Evolutionary conservation across 306 rosid genomes (phyloP), one percentile per base, ranked within the genome.

Genomic region (Rosa multiflora): DNA sequence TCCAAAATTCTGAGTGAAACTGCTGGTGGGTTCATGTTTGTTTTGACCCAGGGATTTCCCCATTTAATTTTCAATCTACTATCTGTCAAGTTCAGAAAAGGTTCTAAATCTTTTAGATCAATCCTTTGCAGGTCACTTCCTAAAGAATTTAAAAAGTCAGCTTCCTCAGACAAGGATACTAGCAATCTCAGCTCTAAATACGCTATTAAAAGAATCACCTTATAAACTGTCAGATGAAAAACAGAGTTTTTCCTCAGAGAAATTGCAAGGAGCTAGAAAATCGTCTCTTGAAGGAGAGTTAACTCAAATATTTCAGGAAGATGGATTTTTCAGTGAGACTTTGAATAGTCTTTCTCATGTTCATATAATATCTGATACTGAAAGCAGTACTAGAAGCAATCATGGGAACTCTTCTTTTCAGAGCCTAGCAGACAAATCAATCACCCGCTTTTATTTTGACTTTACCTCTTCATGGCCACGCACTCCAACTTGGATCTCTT

Each of bases 401-500:
- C 97, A 86, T 2, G 97, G 97, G 84, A 92, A 82, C 82, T 88
- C 90, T 84, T 86, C 96, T 83, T 90, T 95, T 78, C 99, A 95
- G 88, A 95, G 96, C 89, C 87, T 91, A 80, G 98, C 98, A 58
- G 99, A 95, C 87, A 95, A 91, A 85, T 91, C 99, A 43, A 92
- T 95, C 77, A 95, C 99, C 76, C 96, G 87, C 47, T 95, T 95
- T 85, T 93, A 91, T 85, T 95, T 95, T 77, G 99, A 95, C 80
- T 95, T 95, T 80, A 89, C 98, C 6, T 87, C 99, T 78, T 91
- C 99, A 74, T 95, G 99, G 99, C 99, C 99, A n/a, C 99, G 99
- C 5, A 95, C 99, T 8, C 97, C 99, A 35, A 91, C 93, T 86
- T 94, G 98, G 99, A 93, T 91, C 32, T 92, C 96, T 62, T 88